Evolutionary conservation across 768 basidiomycete genomes (phyloP), one percentile per base, ranked within the genome.

Genomic region (Wakefieldia striispora): DNA sequence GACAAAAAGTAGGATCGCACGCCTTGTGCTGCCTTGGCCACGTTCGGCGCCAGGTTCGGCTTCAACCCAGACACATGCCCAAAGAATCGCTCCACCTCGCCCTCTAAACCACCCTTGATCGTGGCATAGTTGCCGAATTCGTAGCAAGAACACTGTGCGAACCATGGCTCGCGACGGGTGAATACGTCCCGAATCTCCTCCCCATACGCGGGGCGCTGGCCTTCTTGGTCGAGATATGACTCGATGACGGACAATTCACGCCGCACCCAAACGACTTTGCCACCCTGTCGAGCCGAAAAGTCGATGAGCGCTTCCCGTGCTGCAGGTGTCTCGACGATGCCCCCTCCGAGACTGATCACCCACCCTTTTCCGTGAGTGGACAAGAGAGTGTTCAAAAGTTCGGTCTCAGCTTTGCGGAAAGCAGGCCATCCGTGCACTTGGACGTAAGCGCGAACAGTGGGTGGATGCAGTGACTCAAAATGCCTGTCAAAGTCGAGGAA

Each of bases 341-440:
- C 95, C 4, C 97, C 97, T 3, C 97, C 95, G 17, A 97, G 82
- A 55, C 89, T 92, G 65, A 98, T 81, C 46, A 97, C 77, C 67
- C 92, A 83, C 0, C 75, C 72, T 5, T 77, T 70, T 36, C 76
- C 71, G 44, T 80, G 74, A 12, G 75, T 72, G 16, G 68, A 60
- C 35, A 95, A 73, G 35, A 97, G 75, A 35, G 89, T 81, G 26
- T 79, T 69, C 11, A 97, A 75, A 44, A 87, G 75, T 9, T 73
- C 78, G 0, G 80, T 72, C 69, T 99, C 97, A 1, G 84, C 86
- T 14, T 70, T 74, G 16, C 97, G 86, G 81, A 99, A 99, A 4
- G 84, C 87, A 0, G 82, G 73, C 97, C 97, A 98, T 8, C 92
- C 95, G 26, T 87, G 72, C 47, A 80, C 68, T n/a, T 78, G 75